phyloP scores from a whole-genome alignment of 306 rosid genomes.

The Fagus crenata region DNA sequence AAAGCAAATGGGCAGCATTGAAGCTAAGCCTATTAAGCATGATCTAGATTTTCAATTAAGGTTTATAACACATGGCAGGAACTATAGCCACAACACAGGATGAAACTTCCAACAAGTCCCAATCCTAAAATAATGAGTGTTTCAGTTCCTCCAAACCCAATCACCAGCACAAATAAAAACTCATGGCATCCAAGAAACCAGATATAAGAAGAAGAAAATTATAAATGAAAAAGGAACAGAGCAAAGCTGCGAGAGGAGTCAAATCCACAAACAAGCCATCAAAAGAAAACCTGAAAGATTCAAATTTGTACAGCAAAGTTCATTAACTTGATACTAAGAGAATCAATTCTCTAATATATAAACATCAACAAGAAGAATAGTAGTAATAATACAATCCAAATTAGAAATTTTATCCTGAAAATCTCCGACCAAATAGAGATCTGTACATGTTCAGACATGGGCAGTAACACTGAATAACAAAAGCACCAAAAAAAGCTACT shows the following conservation, averaged over 20 bases:
- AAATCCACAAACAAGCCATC: neutral
- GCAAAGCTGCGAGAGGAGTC: neutral
- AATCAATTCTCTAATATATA: neutral
- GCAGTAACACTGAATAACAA: neutral
- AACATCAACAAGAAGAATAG: neutral
- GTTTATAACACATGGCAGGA: neutral
- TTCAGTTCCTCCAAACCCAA: slow-evolving; percentile 12
- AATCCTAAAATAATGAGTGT: neutral
- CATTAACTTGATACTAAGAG: neutral
- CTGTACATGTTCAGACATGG: too few species aligned
- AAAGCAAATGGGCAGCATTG: neutral
- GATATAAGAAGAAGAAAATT: slow-evolving; percentile 15
- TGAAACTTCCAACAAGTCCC: neutral
- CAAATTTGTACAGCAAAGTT: neutral
- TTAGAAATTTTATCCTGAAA: neutral
- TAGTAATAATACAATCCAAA: neutral
- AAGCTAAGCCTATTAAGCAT: neutral
- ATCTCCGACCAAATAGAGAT: neutral
- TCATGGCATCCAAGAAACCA: neutral
- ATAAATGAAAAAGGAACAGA: slow-evolving; percentile 3
- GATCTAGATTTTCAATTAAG: neutral
- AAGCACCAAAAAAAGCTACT: neutral
- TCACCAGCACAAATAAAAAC: neutral
- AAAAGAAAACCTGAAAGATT: neutral
- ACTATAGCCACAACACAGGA: neutral